Evolutionary conservation across 1,284 basidiomycete species (phyloP).

Genomic region (Ustilago lituana): DNA sequence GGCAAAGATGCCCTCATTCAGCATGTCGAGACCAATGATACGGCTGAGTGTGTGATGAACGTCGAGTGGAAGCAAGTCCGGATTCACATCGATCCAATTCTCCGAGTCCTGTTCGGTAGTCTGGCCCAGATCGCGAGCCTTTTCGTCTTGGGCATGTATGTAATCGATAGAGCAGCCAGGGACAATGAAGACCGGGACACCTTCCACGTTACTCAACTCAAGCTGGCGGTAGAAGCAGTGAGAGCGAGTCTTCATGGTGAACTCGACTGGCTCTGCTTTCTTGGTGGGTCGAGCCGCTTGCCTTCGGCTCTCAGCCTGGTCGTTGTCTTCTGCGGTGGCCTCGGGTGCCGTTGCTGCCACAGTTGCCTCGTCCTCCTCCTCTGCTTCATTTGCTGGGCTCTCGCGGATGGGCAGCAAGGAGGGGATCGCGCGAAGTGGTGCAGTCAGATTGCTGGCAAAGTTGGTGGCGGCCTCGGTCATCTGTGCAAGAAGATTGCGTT

Average conservation of each 20-base stretch:
- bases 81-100: constrained; percentile 43
- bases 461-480: constrained; percentile 28
- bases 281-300: constrained; percentile 1
- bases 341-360: not conserved
- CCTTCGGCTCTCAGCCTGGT: not conserved
- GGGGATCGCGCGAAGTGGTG: constrained; percentile 30
- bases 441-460: constrained; percentile 32
- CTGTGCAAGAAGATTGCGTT: constrained; percentile 29
- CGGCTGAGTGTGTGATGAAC: constrained; percentile 46
- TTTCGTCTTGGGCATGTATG: constrained; percentile 25
- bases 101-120: constrained; percentile 23
- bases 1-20: constrained; percentile 39
- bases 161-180: constrained; percentile 48
- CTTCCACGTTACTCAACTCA: constrained; percentile 17
- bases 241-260: constrained; percentile 37
- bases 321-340: not conserved
- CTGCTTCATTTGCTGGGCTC: constrained; percentile 20
- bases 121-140: constrained; percentile 29
- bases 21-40: constrained; percentile 43
- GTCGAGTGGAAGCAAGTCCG: constrained; percentile 39
- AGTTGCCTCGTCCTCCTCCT: not conserved
- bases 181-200: constrained; percentile 40
- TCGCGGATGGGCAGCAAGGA: constrained; percentile 35
- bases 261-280: not conserved
- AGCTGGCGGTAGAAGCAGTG: constrained; percentile 38